Conservation (phyloP, 1,139 yeast genomes). For the Spathaspora sp. region DNA sequence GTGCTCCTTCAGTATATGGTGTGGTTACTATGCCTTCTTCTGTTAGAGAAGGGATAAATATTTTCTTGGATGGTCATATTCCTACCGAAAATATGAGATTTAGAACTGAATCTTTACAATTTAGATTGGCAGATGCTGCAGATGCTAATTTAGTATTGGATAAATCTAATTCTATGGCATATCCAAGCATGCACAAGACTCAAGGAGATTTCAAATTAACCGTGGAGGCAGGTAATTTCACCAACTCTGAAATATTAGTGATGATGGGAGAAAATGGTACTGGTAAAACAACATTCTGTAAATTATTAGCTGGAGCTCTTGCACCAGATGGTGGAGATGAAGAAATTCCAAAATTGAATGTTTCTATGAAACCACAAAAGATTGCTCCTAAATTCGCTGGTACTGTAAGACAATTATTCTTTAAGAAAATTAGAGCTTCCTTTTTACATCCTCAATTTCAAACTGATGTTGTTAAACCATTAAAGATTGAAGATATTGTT, state of each 20-base stretch:
- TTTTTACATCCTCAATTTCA: constrained; percentile 97
- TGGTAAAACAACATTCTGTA: constrained; percentile 97
- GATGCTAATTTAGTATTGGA: constrained; percentile 69
- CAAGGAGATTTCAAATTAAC: constrained; percentile 91
- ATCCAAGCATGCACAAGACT: constrained; percentile 83
- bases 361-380: constrained; percentile 97
- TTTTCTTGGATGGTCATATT: constrained; percentile 95
- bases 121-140: constrained; percentile 89
- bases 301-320: constrained; percentile 87
- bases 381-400: constrained; percentile 98
- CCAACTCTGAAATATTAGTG: constrained; percentile 94
- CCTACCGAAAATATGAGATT: constrained; percentile 96
- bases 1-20: constrained; percentile 98
- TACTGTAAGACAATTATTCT: constrained; percentile 94
- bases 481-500: constrained; percentile 87
- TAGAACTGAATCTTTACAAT: constrained; percentile 92
- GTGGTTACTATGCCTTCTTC: constrained; percentile 94
- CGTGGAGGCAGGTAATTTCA: constrained; percentile 84
- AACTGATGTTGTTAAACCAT: constrained; percentile 95
- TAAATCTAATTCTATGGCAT: constrained; percentile 72
- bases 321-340: constrained; percentile 73
- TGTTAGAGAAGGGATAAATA: constrained; percentile 98
- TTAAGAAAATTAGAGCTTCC: constrained; percentile 92
- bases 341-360: constrained; percentile 82
- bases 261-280: constrained; percentile 99